Evolutionary conservation across 331 rosid genomes (phyloP), one percentile per base, ranked within the genome.

Genomic region (Cucumis variabilis): DNA sequence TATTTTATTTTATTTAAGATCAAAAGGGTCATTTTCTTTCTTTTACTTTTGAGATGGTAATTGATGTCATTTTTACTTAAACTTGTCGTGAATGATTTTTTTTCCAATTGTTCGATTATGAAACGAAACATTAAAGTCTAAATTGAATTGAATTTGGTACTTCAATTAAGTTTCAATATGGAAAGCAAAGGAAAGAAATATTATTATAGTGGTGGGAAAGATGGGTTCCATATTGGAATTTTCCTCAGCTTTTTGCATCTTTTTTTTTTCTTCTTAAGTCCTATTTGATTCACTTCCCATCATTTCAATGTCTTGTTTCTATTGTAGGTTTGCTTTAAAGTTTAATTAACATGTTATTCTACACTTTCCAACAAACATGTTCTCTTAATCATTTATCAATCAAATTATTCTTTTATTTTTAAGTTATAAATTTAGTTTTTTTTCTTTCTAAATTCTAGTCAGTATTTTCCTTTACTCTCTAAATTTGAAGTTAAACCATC

Each of bases 211-310:
- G 37, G 37, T 48, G 83, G n/a, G 33, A 58, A 14, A 48, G 13
- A 48, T n/a, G 84, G 27, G 37, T 33, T 33, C 84, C 48, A 53
- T 19, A n/a, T n/a, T n/a, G 68, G 84, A 27, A 53, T 27, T 79
- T 25, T 7, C 48, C 25, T 5, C 67, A 33, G 37, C 37, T 33
- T 33, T 33, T 33, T 25, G 14, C 67, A 23, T 15, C 6, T 3
- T 13, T 79, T 79, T 79, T 33, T 33, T 3, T 33, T 33, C 37
- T 33, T 33, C 27, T 51, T 25, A 5, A 25, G 67, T 53, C 14
- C 51, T 50, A 79, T 79, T 79, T 79, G 84, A 79, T 77, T 46
- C 83, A 77, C 83, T 77, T 50, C 37, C 83, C 83, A 79, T 25
- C 66, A 24, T 50, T 79, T 79, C 84, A 51, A 24, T 51, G 67